A percentile compares a stretch with the other conserved stretches of the same genome.
phyloP scores from a whole-genome alignment of 2,329 filamentous ascomycete species.

The Ampelomyces quisqualis region DNA sequence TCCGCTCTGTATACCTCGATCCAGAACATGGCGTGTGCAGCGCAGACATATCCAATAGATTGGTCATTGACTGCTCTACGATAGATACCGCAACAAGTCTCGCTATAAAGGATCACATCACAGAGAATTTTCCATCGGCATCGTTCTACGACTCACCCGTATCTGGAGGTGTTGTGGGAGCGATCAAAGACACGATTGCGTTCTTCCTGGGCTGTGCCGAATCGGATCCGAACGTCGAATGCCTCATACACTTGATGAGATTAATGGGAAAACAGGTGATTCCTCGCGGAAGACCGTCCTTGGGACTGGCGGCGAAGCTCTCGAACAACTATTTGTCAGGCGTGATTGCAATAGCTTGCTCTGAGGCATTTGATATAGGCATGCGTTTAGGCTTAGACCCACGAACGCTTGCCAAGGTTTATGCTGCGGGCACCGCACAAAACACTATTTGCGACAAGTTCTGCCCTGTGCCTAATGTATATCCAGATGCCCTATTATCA shows the following conservation, averaged over 20 bases:
- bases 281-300: constrained; percentile 56
- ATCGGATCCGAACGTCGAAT: constrained; percentile 47
- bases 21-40: constrained; percentile 47
- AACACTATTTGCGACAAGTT: constrained; percentile 55
- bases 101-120: constrained; percentile 47
- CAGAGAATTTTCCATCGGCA: constrained; percentile 42
- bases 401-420: constrained; percentile 54
- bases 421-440: constrained; percentile 54
- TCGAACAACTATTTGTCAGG: constrained; percentile 64
- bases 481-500: constrained; percentile 50
- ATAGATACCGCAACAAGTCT: constrained; percentile 57
- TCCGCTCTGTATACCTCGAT: constrained; percentile 54
- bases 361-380: constrained; percentile 62
- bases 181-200: constrained; percentile 53
- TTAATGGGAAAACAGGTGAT: constrained; percentile 58
- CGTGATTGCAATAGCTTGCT: constrained; percentile 59
- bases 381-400: constrained; percentile 60
- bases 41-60: constrained; percentile 46
- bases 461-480: constrained; percentile 55
- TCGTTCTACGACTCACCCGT: constrained; percentile 58
- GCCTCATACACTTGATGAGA: constrained; percentile 48
- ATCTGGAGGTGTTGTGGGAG: constrained; percentile 56
- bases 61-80: constrained; percentile 58
- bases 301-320: constrained; percentile 61
- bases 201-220: constrained; percentile 58